These are phyloP conservation scores for Gossypium mustelinum DNA, from an alignment of 345 rosid genomes.

Conservation along the genomic window DNA sequence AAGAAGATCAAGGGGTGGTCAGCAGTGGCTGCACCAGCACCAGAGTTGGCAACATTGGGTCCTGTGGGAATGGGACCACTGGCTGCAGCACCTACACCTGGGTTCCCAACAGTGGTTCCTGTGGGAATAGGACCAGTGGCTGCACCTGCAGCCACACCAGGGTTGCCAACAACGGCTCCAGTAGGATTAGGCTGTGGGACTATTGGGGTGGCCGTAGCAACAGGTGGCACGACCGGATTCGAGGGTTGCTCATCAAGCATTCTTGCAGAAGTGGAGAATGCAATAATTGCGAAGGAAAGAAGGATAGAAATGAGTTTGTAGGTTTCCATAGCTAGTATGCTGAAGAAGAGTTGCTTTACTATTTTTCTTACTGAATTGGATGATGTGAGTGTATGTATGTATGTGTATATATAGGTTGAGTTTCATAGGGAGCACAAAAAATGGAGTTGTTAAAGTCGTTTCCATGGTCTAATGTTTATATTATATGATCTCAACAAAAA, in stretches of 20 bases:
- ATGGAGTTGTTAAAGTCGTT: slow-evolving; percentile 8
- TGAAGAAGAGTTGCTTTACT: neutral
- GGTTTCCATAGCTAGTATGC: neutral
- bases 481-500: neutral
- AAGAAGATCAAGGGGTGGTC: slow-evolving; percentile 48
- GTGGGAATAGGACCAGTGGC: slow-evolving; percentile 1
- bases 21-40: slow-evolving; percentile 12
- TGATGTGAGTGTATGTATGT: neutral
- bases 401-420: slow-evolving; percentile 2
- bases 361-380: neutral
- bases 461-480: neutral
- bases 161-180: slow-evolving; percentile 16
- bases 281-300: slow-evolving; percentile 14
- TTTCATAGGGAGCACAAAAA: neutral
- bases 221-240: neutral
- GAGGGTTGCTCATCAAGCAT: slow-evolving; percentile 13
- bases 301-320: slow-evolving; percentile 13
- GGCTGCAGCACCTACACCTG: slow-evolving; percentile 7
- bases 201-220: neutral
- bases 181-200: slow-evolving; percentile 10
- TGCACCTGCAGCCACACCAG: slow-evolving; percentile 14
- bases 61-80: slow-evolving; percentile 8
- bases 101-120: slow-evolving; percentile 13
- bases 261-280: slow-evolving; percentile 16
- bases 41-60: slow-evolving; percentile 16